A percentile compares a stretch with the other conserved stretches of the same genome.
Conservation (phyloP, 768 basidiomycete species). For the Trametes meyenii region DNA sequence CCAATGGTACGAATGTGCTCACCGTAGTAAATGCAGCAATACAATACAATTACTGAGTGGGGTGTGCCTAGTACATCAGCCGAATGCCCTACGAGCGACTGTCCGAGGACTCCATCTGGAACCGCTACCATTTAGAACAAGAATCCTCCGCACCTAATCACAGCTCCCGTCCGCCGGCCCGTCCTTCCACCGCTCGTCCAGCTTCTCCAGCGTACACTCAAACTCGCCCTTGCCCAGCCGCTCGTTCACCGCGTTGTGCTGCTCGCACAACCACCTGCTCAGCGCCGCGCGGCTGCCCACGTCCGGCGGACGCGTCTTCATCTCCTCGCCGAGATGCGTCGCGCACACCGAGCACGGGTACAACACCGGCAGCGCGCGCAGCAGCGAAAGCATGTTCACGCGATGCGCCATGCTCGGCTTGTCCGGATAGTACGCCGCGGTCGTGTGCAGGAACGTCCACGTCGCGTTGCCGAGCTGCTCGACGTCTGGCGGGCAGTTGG, state of each 20-base stretch:
- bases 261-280: conserved; percentile 86
- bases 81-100: background rate
- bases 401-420: conserved; percentile 74
- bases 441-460: conserved; percentile 96
- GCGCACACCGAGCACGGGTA: conserved; percentile 93
- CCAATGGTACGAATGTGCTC: background rate
- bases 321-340: conserved; percentile 73
- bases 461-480: conserved; percentile 90
- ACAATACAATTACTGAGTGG: background rate
- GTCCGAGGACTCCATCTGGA: background rate
- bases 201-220: conserved; percentile 66
- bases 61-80: background rate
- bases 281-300: conserved; percentile 70
- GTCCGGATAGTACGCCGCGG: conserved; percentile 95
- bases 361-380: conserved; percentile 75
- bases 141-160: conserved; percentile 43
- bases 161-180: conserved; percentile 88
- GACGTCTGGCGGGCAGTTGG: conserved; percentile 87
- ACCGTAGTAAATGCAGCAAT: background rate
- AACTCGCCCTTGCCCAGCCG: conserved; percentile 83
- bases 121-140: background rate
- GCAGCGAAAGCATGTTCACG: conserved; percentile 79
- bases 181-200: conserved; percentile 91
- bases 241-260: conserved; percentile 92
- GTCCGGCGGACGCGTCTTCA: conserved; percentile 71